These are phyloP conservation scores for Nakaseomyces uthaithaninus DNA, from an alignment of 1,139 yeast species.

Conservation along the genomic window DNA sequence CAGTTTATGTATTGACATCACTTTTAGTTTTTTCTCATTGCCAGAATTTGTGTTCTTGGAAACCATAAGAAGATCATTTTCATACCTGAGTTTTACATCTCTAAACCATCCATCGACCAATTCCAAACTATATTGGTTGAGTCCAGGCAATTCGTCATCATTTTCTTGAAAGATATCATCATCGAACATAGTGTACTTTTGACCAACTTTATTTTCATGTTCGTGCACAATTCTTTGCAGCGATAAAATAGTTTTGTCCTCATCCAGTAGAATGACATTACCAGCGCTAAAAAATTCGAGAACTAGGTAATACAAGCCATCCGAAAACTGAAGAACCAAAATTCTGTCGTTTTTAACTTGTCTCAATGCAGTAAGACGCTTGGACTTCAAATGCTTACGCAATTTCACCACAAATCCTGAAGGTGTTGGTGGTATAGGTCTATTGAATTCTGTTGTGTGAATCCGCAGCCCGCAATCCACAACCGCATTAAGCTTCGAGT, in stretches of 20 bases:
- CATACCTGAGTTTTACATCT: constrained; percentile 34
- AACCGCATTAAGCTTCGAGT: constrained; percentile 64
- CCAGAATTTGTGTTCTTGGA: constrained; percentile 16
- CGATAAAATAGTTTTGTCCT: constrained; percentile 56
- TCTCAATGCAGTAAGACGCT: constrained; percentile 62
- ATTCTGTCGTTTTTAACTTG: constrained; percentile 77
- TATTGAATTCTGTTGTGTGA: constrained; percentile 70
- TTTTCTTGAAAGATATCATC: constrained; percentile 37
- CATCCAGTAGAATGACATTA: constrained; percentile 70
- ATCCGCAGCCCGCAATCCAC: constrained; percentile 82
- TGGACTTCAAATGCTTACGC: constrained; percentile 76
- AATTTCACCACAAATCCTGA: constrained; percentile 78
- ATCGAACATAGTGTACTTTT: constrained; percentile 55
- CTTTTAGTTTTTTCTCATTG: constrained; percentile 36
- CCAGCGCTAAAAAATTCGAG: constrained; percentile 95
- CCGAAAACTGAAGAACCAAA: constrained; percentile 71
- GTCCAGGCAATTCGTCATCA: constrained; percentile 6
- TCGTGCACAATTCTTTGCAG: constrained; percentile 74
- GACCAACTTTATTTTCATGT: constrained; percentile 63
- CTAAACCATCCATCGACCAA: constrained; percentile 45
- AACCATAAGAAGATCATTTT: not conserved
- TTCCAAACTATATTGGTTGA: constrained; percentile 30
- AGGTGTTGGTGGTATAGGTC: constrained; percentile 75
- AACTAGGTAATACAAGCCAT: constrained; percentile 69
- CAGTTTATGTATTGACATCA: constrained; percentile 60